Percentiles rank a stretch among this genome's conserved stretches.
phyloP scores from a whole-genome alignment of 192 early-diverging fungal species.

The Lobulomyces angularis region DNA sequence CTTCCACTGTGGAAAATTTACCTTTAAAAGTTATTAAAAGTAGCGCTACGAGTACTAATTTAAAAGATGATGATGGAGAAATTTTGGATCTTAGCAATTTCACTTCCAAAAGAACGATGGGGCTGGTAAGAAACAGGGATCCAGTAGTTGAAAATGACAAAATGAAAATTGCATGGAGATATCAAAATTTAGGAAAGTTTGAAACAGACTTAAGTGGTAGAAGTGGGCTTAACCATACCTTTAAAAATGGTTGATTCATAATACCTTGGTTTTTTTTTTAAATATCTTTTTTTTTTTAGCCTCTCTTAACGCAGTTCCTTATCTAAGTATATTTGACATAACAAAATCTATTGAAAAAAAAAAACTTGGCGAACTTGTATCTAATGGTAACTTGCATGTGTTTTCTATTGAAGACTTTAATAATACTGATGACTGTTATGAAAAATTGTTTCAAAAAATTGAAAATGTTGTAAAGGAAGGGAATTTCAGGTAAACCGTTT shows the following conservation, averaged over 20 bases:
- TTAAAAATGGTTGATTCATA: too few relatives aligned
- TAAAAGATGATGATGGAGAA: constrained; percentile 9
- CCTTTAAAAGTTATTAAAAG: constrained; percentile 26
- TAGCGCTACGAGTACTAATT: constrained; percentile 25
- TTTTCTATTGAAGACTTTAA: constrained; percentile 26
- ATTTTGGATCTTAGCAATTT: constrained; percentile 4
- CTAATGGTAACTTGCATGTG: too few relatives aligned
- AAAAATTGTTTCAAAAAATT: constrained; percentile 30
- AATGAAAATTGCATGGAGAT: constrained; percentile 92
- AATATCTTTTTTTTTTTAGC: neutral
- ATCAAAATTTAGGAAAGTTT: constrained; percentile 67
- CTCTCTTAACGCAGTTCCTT: constrained; percentile 34
- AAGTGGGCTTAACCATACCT: too few relatives aligned
- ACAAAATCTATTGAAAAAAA: constrained; percentile 67
- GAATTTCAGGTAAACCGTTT: constrained; percentile 45
- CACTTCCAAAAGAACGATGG: constrained; percentile 7
- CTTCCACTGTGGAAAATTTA: constrained; percentile 21
- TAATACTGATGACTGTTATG: constrained; percentile 21
- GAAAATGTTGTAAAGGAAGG: constrained; percentile 44
- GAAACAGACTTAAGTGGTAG: too few relatives aligned
- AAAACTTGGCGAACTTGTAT: too few relatives aligned
- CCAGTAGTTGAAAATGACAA: constrained; percentile 31
- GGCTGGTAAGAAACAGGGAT: constrained; percentile 11
- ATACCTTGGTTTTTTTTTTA: neutral
- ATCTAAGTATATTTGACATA: constrained; percentile 75